These are phyloP conservation scores for Aureobasidium mangrovei DNA, from an alignment of 2,329 filamentous ascomycete species.

Conservation along the genomic window DNA sequence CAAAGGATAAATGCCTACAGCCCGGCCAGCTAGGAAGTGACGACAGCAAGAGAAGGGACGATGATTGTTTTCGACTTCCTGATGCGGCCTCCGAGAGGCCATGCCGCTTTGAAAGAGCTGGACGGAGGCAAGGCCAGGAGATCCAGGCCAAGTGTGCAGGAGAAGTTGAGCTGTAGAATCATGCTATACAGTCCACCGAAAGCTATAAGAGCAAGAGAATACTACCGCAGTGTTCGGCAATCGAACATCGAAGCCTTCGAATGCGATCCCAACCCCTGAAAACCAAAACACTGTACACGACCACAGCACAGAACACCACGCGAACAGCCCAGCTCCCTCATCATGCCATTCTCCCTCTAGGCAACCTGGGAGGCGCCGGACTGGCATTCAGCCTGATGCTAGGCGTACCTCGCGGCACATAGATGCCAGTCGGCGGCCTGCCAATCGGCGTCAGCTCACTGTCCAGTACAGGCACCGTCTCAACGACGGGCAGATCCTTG, in stretches of 20 bases:
- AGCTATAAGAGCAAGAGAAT: background rate
- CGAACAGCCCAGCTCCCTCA: background rate
- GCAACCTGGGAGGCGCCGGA: constrained; percentile 2
- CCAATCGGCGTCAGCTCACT: constrained; percentile 8
- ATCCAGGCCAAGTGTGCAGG: no score
- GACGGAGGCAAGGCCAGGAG: no score
- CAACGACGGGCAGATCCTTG: background rate
- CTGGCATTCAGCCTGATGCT: background rate
- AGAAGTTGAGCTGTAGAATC: background rate
- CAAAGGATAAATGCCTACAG: no score
- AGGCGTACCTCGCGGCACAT: background rate
- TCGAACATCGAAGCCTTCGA: background rate
- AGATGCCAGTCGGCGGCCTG: background rate
- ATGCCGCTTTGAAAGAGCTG: no score
- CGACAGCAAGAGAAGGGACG: no score
- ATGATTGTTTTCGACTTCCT: no score
- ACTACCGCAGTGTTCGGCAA: background rate
- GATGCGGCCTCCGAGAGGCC: no score
- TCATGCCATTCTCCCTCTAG: constrained; percentile 8
- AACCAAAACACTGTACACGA: background rate
- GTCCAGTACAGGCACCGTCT: background rate
- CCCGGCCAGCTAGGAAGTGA: no score
- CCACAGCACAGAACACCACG: background rate
- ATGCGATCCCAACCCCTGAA: background rate
- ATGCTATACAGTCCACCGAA: background rate